A percentile compares a stretch with the other conserved stretches of the same genome.
These are phyloP conservation scores for Cyberlindnera maritima DNA, from an alignment of 805 yeast genomes.

Conservation along the genomic window DNA sequence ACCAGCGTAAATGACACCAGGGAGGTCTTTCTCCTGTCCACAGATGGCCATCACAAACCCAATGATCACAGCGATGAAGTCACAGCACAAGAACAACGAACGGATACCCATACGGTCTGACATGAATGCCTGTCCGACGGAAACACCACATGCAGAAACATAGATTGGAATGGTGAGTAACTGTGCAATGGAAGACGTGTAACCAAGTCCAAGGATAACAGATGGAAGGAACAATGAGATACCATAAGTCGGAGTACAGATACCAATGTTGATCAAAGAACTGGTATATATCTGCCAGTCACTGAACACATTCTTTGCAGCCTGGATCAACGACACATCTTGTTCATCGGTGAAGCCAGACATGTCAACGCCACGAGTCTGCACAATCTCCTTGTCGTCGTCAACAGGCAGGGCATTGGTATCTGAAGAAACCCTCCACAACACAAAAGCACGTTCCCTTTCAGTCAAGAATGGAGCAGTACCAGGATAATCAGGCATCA, in stretches of 20 bases:
- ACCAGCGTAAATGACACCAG: constrained; percentile 32
- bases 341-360: too few species aligned
- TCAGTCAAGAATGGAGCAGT: constrained; percentile 15
- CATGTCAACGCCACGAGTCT: constrained; percentile 11
- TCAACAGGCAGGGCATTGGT: constrained; percentile 11
- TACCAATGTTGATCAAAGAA: constrained; percentile 30
- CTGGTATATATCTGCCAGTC: constrained; percentile 34
- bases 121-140: constrained; percentile 28
- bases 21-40: constrained; percentile 25
- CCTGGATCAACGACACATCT: constrained; percentile 9
- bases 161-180: constrained; percentile 43
- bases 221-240: constrained; percentile 41
- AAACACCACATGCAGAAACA: constrained; percentile 31
- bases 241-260: constrained; percentile 35
- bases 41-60: constrained; percentile 34
- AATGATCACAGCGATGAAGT: constrained; percentile 29
- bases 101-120: constrained; percentile 30
- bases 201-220: constrained; percentile 39
- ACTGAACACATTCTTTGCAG: constrained; percentile 23
- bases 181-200: constrained; percentile 38
- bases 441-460: constrained; percentile 12
- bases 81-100: constrained; percentile 30
- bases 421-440: constrained; percentile 7
- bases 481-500: constrained; percentile 22
- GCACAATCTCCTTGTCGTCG: constrained; percentile 8